These are phyloP conservation scores for Lathyrus aphaca DNA, from an alignment of 306 rosid species.

Conservation along the genomic window DNA sequence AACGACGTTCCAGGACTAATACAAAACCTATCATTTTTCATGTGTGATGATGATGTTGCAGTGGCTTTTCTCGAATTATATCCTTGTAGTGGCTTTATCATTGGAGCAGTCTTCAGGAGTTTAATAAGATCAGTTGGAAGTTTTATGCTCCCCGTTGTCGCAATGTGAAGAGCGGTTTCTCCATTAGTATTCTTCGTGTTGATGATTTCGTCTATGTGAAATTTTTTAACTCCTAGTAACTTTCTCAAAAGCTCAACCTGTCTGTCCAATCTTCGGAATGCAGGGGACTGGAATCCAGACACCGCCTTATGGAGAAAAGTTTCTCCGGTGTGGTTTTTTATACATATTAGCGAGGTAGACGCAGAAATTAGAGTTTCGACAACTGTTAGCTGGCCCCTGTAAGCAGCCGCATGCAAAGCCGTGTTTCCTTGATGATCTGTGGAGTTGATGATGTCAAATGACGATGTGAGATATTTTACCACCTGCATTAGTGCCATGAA, in stretches of 20 bases:
- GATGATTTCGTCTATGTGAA: too few relatives aligned
- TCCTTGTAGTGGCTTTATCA: too few relatives aligned
- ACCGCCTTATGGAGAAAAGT: constrained; percentile 81
- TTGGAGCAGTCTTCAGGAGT: too few relatives aligned
- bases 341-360: constrained; percentile 51
- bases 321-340: constrained; percentile 61
- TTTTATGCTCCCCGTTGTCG: too few relatives aligned
- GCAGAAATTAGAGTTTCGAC: constrained; percentile 70
- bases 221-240: too few relatives aligned
- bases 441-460: constrained; percentile 60
- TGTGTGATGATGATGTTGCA: too few relatives aligned
- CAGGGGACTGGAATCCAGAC: constrained; percentile 73
- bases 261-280: constrained; percentile 68
- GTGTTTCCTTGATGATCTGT: constrained; percentile 74
- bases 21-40: too few relatives aligned
- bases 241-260: constrained; percentile 46
- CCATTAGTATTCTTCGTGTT: too few relatives aligned
- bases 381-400: constrained; percentile 70
- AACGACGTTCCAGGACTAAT: too few relatives aligned
- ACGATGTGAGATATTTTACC: constrained; percentile 52
- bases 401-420: constrained; percentile 74
- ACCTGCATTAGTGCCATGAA: constrained; percentile 55
- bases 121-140: too few relatives aligned
- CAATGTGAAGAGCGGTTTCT: too few relatives aligned
- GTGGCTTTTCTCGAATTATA: too few relatives aligned